Evolutionary conservation across 2,329 filamentous ascomycete genomes (phyloP), one percentile per base, ranked within the genome.

Genomic region (Zalaria obscura): DNA sequence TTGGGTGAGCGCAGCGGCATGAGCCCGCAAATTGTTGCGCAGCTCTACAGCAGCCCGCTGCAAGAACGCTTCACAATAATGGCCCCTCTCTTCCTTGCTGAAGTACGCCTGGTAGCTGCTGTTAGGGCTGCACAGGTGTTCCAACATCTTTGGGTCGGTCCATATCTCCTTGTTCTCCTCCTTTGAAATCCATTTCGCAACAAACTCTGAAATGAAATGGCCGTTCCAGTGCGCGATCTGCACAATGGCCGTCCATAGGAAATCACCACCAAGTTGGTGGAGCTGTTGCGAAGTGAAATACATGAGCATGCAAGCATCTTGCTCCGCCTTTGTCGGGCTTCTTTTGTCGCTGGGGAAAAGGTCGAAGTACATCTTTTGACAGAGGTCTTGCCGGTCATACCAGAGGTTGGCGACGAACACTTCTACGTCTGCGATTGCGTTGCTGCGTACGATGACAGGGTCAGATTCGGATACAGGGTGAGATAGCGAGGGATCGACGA

Each of bases 191-290:
- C 45, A 46, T 8, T 48, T 40, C 29, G 47, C 49, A 11, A 55
- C 46, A 7, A 32, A 37, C n/a, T 51, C 51, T 25, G 57, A 40
- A 28, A 53, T 50, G 7, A 35, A 35, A 18, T 55, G 37, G 25
- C 49, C 40, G 38, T 61, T 61, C 44, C 47, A 58, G n/a, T 51
- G 26, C 2, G 57, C 56, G 42, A 53, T 50, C 26, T 40, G 48
- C 41, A 52, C 52, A 47, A 54, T 57, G 10, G 52, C 56, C 37
- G 58, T 53, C 48, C 58, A 59, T 39, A 61, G 49, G 38, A 61
- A 61, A n/a, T 48, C 42, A 29, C 48, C 48, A 34, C 56, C 53
- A 42, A 56, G 55, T 43, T 52, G 44, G 39, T 51, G 49, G 35
- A 54, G 48, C 25, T 57, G 54, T 10, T 40, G 33, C 5, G 51